Conservation (phyloP, 2,329 filamentous ascomycete genomes). For the Venturiaceae sp. region DNA sequence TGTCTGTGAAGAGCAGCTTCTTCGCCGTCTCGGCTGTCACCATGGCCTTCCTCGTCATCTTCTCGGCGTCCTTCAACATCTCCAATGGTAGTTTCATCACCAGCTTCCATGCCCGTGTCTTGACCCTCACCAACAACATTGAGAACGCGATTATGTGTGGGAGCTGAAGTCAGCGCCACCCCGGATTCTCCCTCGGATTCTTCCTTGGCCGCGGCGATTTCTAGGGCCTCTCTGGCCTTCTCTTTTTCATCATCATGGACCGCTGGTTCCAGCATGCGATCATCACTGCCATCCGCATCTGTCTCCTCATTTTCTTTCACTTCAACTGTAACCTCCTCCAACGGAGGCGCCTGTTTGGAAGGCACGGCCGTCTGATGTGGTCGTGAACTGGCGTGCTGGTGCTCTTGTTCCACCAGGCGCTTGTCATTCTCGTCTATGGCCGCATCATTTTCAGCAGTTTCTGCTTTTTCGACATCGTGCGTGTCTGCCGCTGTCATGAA, state of each 20-base stretch:
- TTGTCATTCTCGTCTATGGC: neutral
- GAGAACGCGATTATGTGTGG: neutral
- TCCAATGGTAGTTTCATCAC: too few species aligned
- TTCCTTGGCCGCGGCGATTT: neutral
- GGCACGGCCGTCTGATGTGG: too few species aligned
- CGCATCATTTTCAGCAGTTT: neutral
- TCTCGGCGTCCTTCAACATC: too few species aligned
- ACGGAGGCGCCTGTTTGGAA: too few species aligned
- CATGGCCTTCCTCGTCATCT: neutral
- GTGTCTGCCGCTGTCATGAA: neutral
- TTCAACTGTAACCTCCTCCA: neutral
- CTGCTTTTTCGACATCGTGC: neutral
- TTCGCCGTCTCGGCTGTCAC: neutral
- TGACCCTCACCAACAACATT: neutral
- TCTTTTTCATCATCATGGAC: neutral
- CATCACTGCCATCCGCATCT: neutral
- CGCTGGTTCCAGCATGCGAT: neutral
- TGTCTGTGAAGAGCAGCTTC: neutral
- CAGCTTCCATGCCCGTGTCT: too few species aligned
- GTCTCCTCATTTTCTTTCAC: neutral
- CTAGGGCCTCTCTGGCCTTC: neutral
- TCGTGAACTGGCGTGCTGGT: too few species aligned
- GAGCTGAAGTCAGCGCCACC: neutral
- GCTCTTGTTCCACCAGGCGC: neutral
- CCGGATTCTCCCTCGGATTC: neutral